These are phyloP conservation scores for Furcasterigmium sp. DNA, from an alignment of 2,329 filamentous ascomycete genomes.

Conservation along the genomic window DNA sequence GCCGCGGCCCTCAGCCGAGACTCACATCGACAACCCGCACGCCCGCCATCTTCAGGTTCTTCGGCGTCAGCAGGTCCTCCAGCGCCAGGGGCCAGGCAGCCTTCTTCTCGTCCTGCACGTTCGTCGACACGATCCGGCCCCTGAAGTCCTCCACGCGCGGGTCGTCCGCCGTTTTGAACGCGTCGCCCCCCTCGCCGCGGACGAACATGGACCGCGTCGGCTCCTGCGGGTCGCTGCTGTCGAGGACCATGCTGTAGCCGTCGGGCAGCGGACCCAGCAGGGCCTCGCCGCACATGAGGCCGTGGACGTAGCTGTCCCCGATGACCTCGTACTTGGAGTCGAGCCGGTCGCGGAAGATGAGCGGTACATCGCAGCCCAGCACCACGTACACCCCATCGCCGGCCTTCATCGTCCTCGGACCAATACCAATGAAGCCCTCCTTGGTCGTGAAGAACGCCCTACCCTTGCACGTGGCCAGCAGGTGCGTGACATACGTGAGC, in stretches of 20 bases:
- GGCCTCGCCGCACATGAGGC: conserved; percentile 4
- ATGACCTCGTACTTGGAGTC: background rate
- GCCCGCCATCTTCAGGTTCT: background rate
- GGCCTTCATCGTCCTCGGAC: background rate
- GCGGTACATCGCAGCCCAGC: conserved; percentile 8
- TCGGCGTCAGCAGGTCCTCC: conserved; percentile 1
- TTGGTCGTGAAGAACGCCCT: conserved; percentile 1
- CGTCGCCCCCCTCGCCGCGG: background rate
- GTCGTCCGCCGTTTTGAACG: background rate
- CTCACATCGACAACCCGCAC: background rate
- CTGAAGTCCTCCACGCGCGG: background rate
- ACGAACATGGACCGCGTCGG: background rate
- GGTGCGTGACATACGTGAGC: conserved; percentile 1
- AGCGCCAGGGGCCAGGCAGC: background rate
- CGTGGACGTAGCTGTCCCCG: conserved; percentile 4
- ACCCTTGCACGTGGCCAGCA: conserved; percentile 2
- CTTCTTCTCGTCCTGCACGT: background rate
- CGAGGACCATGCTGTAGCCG: background rate
- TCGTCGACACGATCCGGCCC: background rate
- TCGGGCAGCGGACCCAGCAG: conserved; percentile 3
- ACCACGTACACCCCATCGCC: conserved; percentile 7
- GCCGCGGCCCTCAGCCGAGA: background rate
- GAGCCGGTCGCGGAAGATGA: conserved; percentile 4
- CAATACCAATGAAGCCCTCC: conserved; percentile 6
- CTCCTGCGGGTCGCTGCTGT: background rate